Percentiles rank a stretch among this genome's conserved stretches.
phyloP scores from a whole-genome alignment of 495 filamentous ascomycete genomes.

The Sordaria brevicollis region DNA sequence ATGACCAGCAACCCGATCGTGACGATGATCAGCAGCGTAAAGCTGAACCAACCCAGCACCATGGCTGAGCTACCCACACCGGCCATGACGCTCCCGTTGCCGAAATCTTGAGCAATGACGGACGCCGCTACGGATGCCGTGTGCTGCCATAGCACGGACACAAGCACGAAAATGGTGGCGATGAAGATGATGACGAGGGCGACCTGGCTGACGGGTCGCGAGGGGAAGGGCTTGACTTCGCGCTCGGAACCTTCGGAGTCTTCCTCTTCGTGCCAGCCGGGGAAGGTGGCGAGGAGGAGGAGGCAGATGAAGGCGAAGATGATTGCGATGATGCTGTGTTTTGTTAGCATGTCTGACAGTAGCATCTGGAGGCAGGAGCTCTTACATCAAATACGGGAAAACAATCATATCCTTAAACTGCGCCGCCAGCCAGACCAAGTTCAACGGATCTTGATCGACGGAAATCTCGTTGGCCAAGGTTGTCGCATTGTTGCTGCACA shows the following conservation, averaged over 20 bases:
- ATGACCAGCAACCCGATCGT: constrained; percentile 92
- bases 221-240: constrained; percentile 73
- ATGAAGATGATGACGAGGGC: constrained; percentile 72
- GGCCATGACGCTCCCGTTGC: constrained; percentile 82
- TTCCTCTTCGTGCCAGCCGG: constrained; percentile 69
- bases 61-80: constrained; percentile 89
- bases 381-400: constrained; percentile 66
- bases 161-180: constrained; percentile 66
- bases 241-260: constrained; percentile 53
- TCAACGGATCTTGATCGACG: constrained; percentile 66
- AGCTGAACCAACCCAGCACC: constrained; percentile 96
- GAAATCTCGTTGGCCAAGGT: constrained; percentile 57
- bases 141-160: constrained; percentile 70
- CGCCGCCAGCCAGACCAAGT: constrained; percentile 68
- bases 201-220: constrained; percentile 60
- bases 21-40: constrained; percentile 81
- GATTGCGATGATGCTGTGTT: constrained; percentile 61
- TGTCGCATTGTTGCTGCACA: constrained; percentile 71
- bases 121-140: constrained; percentile 90
- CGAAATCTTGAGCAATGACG: constrained; percentile 86
- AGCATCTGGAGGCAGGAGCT: neutral
- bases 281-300: constrained; percentile 68
- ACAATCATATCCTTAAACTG: constrained; percentile 78
- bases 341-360: neutral
- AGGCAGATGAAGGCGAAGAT: constrained; percentile 71